These are phyloP conservation scores for Talaromyces sp. DNA, from an alignment of 2,329 filamentous ascomycete species.

Conservation along the genomic window DNA sequence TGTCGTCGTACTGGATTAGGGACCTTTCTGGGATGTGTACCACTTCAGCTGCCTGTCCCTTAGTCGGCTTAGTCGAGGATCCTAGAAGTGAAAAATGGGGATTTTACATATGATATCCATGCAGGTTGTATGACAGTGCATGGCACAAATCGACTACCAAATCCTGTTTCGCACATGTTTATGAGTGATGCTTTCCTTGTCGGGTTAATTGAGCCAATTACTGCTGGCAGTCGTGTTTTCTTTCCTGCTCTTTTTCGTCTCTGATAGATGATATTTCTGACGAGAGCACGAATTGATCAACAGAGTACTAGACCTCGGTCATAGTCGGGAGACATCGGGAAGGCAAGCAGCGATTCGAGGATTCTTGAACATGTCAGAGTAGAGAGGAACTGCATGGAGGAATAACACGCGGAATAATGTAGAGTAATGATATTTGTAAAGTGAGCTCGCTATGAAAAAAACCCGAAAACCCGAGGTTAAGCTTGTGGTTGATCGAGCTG, in stretches of 20 bases:
- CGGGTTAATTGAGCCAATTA: not conserved
- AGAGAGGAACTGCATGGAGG: not conserved
- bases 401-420: not conserved
- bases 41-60: not conserved
- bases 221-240: not conserved
- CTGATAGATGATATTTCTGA: not conserved
- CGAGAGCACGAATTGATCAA: not conserved
- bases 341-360: not conserved
- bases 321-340: conserved; percentile 5
- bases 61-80: too few relatives aligned
- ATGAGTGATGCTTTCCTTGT: not conserved
- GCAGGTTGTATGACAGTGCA: not conserved
- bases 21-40: too few relatives aligned
- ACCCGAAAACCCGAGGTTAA: conserved; percentile 11
- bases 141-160: not conserved
- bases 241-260: not conserved
- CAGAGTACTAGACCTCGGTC: not conserved
- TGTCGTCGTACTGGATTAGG: not conserved
- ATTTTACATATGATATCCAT: not conserved
- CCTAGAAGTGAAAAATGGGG: not conserved
- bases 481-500: not conserved
- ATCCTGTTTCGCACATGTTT: not conserved
- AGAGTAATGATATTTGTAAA: conserved; percentile 5
- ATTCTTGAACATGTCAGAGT: not conserved
- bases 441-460: not conserved